These are phyloP conservation scores for Pythium rishiriense DNA, from an alignment of 352 stramenopile genomes.

Conservation along the genomic window DNA sequence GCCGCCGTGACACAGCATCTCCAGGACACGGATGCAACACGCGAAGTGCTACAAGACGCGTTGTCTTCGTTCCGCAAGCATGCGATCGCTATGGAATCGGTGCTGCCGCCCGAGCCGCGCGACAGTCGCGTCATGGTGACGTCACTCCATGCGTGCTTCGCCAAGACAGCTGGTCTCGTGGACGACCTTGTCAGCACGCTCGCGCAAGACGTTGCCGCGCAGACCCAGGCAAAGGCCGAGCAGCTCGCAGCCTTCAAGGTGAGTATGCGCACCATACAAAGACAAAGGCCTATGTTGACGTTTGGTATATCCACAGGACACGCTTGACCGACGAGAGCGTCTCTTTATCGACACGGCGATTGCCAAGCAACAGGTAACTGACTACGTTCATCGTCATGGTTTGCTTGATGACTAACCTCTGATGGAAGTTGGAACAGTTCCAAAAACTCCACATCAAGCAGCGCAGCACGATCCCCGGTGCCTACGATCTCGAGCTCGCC, in stretches of 20 bases:
- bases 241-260: conserved; percentile 35
- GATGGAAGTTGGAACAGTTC: conserved; percentile 26
- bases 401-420: too few species aligned
- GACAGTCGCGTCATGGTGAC: conserved; percentile 28
- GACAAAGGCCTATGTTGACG: not conserved
- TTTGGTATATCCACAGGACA: conserved; percentile 20
- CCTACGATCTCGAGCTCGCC: conserved; percentile 24
- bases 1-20: conserved; percentile 33
- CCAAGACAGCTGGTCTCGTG: conserved; percentile 12
- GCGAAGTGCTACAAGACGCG: conserved; percentile 26
- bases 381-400: not conserved
- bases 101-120: conserved; percentile 22
- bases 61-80: conserved; percentile 27
- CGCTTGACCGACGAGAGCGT: conserved; percentile 33
- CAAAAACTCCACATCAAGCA: conserved; percentile 25
- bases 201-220: conserved; percentile 27
- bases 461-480: conserved; percentile 24
- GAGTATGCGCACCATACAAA: not conserved
- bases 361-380: conserved; percentile 34
- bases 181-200: conserved; percentile 26
- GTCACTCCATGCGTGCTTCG: conserved; percentile 24
- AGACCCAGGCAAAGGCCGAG: conserved; percentile 37
- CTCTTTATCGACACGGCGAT: conserved; percentile 34
- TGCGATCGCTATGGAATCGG: conserved; percentile 17
- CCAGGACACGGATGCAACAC: conserved; percentile 27